These are phyloP conservation scores for Didymella pomorum DNA, from an alignment of 2,329 filamentous ascomycete genomes.

Conservation along the genomic window DNA sequence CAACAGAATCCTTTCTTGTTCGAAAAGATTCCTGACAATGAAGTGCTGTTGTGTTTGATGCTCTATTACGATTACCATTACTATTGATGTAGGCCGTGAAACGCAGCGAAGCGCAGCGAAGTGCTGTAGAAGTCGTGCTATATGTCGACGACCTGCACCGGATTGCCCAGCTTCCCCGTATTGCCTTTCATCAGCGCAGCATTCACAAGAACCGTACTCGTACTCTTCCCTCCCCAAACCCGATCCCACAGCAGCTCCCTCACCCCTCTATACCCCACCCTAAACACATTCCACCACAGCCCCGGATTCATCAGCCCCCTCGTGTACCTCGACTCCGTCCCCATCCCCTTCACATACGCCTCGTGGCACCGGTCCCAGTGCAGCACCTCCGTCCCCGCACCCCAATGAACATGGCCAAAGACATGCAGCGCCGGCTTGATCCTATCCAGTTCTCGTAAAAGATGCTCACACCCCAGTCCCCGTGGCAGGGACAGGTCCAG, in stretches of 20 bases:
- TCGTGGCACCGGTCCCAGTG: slow-evolving; percentile 80
- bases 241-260: slow-evolving; percentile 67
- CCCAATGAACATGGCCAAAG: slow-evolving; percentile 86
- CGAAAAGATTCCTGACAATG: slow-evolving; percentile 45
- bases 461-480: slow-evolving; percentile 73
- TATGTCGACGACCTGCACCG: slow-evolving; percentile 53
- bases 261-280: slow-evolving; percentile 62
- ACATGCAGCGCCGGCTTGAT: slow-evolving; percentile 79
- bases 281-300: slow-evolving; percentile 61
- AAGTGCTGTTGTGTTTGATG: slow-evolving; percentile 43
- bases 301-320: slow-evolving; percentile 49
- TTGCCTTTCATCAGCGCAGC: slow-evolving; percentile 63
- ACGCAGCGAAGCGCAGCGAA: neutral
- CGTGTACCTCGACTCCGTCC: slow-evolving; percentile 49
- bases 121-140: slow-evolving; percentile 36
- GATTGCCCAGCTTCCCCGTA: slow-evolving; percentile 59
- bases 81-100: slow-evolving; percentile 28
- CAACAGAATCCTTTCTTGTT: slow-evolving; percentile 51
- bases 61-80: slow-evolving; percentile 35
- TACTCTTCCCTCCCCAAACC: slow-evolving; percentile 63
- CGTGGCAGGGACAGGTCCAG: slow-evolving; percentile 66
- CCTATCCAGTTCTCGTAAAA: slow-evolving; percentile 77
- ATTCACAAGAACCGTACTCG: slow-evolving; percentile 66
- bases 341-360: slow-evolving; percentile 72
- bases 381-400: slow-evolving; percentile 72